Conservation (phyloP, 495 filamentous ascomycete genomes). For the Letharia columbiana region DNA sequence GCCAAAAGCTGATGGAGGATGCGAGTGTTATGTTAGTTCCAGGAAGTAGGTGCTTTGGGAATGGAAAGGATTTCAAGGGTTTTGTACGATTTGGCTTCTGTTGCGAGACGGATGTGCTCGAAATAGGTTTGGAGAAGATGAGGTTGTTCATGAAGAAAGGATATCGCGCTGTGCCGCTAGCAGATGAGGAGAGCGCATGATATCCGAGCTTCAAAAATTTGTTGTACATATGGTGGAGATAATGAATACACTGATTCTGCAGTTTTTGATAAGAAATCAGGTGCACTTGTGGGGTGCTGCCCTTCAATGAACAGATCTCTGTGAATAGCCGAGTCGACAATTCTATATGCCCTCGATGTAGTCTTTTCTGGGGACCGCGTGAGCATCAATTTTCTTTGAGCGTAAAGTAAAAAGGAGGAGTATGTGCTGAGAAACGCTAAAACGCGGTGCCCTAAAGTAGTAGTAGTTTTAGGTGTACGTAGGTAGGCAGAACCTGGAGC, state of each 20-base stretch:
- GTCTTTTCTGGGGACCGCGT: not conserved
- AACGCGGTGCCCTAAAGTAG: not conserved
- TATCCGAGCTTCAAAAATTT: not conserved
- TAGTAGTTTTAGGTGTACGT: not conserved
- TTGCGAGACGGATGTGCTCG: conserved; percentile 60
- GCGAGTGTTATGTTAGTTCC: conserved; percentile 76
- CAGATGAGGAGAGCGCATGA: conserved; percentile 3
- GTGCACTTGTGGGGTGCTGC: not conserved
- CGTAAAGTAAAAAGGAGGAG: not conserved
- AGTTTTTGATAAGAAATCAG: not conserved
- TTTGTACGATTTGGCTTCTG: conserved; percentile 75
- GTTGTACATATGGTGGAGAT: not conserved
- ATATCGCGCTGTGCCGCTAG: conserved; percentile 44
- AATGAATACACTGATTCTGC: not conserved
- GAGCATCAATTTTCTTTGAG: not conserved
- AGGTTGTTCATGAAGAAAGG: conserved; percentile 54
- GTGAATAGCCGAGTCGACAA: not conserved
- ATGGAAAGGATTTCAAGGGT: conserved; percentile 60
- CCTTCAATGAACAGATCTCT: no score
- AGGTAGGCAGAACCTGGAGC: not conserved
- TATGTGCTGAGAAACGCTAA: not conserved
- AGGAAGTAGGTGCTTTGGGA: conserved; percentile 66
- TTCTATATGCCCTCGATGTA: not conserved
- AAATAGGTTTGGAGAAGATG: conserved; percentile 55
- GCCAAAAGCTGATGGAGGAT: conserved; percentile 56